phyloP scores from a whole-genome alignment of 1,284 basidiomycete species.

The Entoloma clypeatum region DNA sequence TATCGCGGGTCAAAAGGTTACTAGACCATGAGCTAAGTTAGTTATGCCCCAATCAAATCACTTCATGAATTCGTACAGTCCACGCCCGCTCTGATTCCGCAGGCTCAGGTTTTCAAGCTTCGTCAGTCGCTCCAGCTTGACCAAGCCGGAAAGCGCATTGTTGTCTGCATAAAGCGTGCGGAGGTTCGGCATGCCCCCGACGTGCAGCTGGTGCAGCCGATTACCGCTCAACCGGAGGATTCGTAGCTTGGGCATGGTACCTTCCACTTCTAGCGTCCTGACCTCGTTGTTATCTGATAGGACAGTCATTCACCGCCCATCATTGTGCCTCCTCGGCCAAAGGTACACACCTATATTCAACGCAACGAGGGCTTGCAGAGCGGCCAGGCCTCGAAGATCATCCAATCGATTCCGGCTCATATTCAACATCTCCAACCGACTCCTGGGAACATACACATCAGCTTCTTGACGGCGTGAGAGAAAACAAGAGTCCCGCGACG shows the following conservation, averaged over 20 bases:
- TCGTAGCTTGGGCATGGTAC: slow-evolving; percentile 66
- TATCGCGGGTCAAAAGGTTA: slow-evolving; percentile 61
- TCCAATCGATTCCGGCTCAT: slow-evolving; percentile 75
- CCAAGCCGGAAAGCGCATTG: slow-evolving; percentile 63
- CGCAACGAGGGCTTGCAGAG: slow-evolving; percentile 60
- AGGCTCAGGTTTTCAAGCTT: slow-evolving; percentile 89
- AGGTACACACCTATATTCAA: slow-evolving; percentile 75
- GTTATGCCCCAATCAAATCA: slow-evolving; percentile 16
- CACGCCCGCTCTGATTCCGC: slow-evolving; percentile 79
- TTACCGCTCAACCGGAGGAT: slow-evolving; percentile 87
- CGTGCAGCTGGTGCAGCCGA: slow-evolving; percentile 65
- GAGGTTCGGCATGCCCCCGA: slow-evolving; percentile 66
- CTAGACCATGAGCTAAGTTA: slow-evolving; percentile 29
- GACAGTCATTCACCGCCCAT: slow-evolving; percentile 11
- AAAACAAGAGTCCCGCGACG: slow-evolving; percentile 35
- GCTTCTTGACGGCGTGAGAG: slow-evolving; percentile 13
- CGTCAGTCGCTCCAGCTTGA: slow-evolving; percentile 51
- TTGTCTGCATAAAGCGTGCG: slow-evolving; percentile 93
- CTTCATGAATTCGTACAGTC: slow-evolving; percentile 59
- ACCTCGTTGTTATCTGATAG: slow-evolving; percentile 71
- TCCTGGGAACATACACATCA: slow-evolving; percentile 43
- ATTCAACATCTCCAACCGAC: slow-evolving; percentile 79
- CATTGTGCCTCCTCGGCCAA: slow-evolving; percentile 1
- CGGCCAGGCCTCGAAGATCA: slow-evolving; percentile 56
- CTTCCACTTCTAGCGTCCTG: slow-evolving; percentile 46